These are phyloP conservation scores for Chaetomiaceae sp. DNA, from an alignment of 2,329 filamentous ascomycete genomes.

Conservation along the genomic window DNA sequence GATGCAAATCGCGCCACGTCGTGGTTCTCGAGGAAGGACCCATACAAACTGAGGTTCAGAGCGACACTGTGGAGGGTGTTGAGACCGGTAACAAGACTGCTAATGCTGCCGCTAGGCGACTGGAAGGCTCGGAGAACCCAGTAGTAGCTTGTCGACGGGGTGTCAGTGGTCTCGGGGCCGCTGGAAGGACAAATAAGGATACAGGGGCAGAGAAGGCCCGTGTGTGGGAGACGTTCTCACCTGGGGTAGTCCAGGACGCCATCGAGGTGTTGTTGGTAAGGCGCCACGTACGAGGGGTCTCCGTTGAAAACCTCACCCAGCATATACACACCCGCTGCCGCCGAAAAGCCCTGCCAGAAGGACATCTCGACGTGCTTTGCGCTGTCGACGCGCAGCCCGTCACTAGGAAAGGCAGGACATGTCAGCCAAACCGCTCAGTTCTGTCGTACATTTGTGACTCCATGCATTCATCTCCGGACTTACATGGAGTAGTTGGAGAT, in stretches of 20 bases:
- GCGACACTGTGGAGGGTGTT: conserved; percentile 21
- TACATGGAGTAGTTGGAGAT: conserved; percentile 22
- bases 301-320: conserved; percentile 47
- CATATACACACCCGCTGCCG: conserved; percentile 41
- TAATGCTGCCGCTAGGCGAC: conserved; percentile 28
- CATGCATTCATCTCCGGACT: not conserved
- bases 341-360: conserved; percentile 41
- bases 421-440: no score
- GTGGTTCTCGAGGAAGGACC: conserved; percentile 45
- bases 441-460: not conserved
- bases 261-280: conserved; percentile 42
- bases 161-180: not conserved
- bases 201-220: no score
- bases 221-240: conserved; percentile 27
- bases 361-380: conserved; percentile 41
- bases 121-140: conserved; percentile 26
- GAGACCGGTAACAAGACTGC: conserved; percentile 30
- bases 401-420: conserved; percentile 32
- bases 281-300: conserved; percentile 37
- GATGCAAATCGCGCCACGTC: conserved; percentile 41
- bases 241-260: conserved; percentile 46
- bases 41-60: conserved; percentile 32
- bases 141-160: conserved; percentile 21
- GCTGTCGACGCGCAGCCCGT: conserved; percentile 45
- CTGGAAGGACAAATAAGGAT: not conserved